These are phyloP conservation scores for Comarum palustre DNA, from an alignment of 306 rosid species.

Conservation along the genomic window DNA sequence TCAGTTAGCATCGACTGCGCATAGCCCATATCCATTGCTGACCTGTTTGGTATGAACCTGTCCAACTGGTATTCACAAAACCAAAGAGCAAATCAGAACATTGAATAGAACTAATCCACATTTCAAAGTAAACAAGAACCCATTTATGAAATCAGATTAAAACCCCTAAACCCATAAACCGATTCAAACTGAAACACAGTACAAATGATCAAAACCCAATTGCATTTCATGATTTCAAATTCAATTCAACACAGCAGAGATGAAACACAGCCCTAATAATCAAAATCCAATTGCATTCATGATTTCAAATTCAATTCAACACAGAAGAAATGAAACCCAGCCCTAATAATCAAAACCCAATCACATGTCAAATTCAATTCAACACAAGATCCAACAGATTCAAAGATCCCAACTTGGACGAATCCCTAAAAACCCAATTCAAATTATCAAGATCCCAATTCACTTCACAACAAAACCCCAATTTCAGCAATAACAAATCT, in stretches of 20 bases:
- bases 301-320: background rate
- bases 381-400: background rate
- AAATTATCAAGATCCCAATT: conserved; percentile 2
- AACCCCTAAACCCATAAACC: background rate
- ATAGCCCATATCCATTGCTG: conserved; percentile 40
- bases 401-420: background rate
- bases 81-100: background rate
- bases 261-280: no score
- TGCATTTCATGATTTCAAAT: background rate
- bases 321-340: background rate
- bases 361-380: background rate
- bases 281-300: background rate
- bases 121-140: background rate
- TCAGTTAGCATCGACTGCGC: conserved; percentile 36
- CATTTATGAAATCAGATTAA: background rate
- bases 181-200: background rate
- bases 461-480: background rate
- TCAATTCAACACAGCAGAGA: background rate
- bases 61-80: conserved; percentile 28
- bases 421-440: conserved; percentile 2
- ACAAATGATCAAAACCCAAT: background rate
- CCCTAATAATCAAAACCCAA: background rate
- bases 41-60: conserved; percentile 37
- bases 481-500: background rate
- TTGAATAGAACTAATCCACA: background rate